Conservation (phyloP, 1,139 yeast species). For the Spathaspora sp. region DNA sequence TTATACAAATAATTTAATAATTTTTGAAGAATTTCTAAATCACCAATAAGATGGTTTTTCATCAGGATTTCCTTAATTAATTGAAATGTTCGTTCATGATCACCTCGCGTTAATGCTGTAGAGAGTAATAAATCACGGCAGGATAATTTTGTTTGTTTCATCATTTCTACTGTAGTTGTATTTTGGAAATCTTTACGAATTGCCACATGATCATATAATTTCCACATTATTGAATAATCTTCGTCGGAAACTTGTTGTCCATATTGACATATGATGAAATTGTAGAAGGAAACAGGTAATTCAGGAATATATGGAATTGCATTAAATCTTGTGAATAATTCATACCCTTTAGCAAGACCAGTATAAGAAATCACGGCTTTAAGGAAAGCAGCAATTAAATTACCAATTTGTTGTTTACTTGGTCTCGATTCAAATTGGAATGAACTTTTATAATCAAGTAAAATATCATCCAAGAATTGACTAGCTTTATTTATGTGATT, state of each 20-base stretch:
- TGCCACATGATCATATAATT: conserved; percentile 34
- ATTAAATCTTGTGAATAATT: conserved; percentile 31
- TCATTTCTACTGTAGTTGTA: conserved; percentile 9
- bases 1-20: conserved; percentile 33
- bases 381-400: conserved; percentile 33
- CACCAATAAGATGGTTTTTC: conserved; percentile 33
- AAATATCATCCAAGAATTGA: conserved; percentile 50
- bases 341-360: conserved; percentile 24
- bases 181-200: conserved; percentile 39
- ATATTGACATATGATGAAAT: conserved; percentile 30
- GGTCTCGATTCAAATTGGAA: conserved; percentile 17
- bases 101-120: conserved; percentile 34
- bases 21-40: conserved; percentile 29
- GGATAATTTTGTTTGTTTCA: conserved; percentile 15
- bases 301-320: conserved; percentile 39
- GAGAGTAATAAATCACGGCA: conserved; percentile 35
- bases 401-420: conserved; percentile 26
- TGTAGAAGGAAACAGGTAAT: conserved; percentile 29
- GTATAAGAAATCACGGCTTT: conserved; percentile 21
- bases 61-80: conserved; percentile 38
- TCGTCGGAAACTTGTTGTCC: conserved; percentile 11
- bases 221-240: conserved; percentile 28
- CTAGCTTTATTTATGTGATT: conserved; percentile 52
- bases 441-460: conserved; percentile 28
- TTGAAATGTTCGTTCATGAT: conserved; percentile 37